These are phyloP conservation scores for Termitomyces sp. DNA, from an alignment of 768 basidiomycete genomes.

Conservation along the genomic window DNA sequence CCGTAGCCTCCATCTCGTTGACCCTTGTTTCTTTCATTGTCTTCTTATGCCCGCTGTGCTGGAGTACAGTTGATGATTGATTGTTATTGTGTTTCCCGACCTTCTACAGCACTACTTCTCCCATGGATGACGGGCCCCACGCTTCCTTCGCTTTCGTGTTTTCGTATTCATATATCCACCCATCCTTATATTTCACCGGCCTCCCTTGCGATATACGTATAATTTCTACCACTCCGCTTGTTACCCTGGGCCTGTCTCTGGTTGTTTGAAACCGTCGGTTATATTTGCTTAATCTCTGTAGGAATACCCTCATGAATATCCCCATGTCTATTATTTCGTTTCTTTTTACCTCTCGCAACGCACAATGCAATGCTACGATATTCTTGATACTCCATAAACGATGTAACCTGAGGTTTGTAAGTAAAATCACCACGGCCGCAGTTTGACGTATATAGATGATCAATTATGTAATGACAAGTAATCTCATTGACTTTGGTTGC, in stretches of 20 bases:
- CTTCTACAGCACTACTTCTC: neutral
- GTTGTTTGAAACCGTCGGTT: slow-evolving; percentile 14
- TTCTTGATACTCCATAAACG: neutral
- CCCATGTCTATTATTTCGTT: slow-evolving; percentile 5
- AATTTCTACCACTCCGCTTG: neutral
- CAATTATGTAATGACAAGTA: neutral
- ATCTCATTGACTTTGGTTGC: neutral
- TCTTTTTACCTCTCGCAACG: neutral
- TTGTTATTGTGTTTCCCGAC: neutral
- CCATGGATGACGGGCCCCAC: slow-evolving; percentile 2
- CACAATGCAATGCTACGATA: neutral
- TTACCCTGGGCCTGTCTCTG: slow-evolving; percentile 10
- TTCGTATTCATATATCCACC: slow-evolving; percentile 7
- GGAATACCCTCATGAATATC: slow-evolving; percentile 17
- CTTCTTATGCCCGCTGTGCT: neutral
- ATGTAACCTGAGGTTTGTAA: too few species aligned
- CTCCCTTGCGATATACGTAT: slow-evolving; percentile 8
- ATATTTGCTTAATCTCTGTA: slow-evolving; percentile 20
- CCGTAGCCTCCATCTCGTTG: slow-evolving; percentile 26
- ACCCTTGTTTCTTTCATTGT: neutral
- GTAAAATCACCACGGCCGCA: too few species aligned
- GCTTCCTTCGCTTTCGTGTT: neutral
- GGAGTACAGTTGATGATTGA: neutral
- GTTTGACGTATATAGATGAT: neutral
- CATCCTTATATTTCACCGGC: neutral